These are phyloP conservation scores for Pisolithus tinctorius DNA, from an alignment of 768 basidiomycete genomes.

Conservation along the genomic window DNA sequence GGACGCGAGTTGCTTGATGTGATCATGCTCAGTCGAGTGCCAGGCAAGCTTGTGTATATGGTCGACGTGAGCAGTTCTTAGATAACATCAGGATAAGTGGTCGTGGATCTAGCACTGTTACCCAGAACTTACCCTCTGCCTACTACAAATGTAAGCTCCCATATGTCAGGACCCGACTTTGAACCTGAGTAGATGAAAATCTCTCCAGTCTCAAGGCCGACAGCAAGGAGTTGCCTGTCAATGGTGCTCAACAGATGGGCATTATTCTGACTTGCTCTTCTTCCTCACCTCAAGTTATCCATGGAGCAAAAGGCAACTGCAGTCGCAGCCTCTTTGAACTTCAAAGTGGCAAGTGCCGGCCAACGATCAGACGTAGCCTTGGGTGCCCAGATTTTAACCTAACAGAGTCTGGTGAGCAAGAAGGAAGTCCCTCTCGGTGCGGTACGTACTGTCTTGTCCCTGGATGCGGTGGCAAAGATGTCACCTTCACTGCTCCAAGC, in stretches of 20 bases:
- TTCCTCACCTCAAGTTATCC: constrained; percentile 36
- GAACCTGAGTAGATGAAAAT: constrained; percentile 55
- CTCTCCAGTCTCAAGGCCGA: constrained; percentile 81
- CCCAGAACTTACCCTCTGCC: constrained; percentile 40
- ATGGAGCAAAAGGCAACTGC: constrained; percentile 61
- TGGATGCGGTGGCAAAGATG: constrained; percentile 86
- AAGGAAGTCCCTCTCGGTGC: no score
- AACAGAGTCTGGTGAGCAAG: background rate
- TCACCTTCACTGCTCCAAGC: constrained; percentile 75
- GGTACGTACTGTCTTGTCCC: constrained; percentile 80
- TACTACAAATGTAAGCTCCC: constrained; percentile 42
- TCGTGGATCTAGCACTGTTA: constrained; percentile 2
- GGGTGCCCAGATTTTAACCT: constrained; percentile 83
- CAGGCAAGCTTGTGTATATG: constrained; percentile 81
- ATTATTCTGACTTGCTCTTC: background rate
- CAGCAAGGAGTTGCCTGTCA: constrained; percentile 53
- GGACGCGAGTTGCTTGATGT: constrained; percentile 59
- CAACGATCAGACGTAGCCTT: constrained; percentile 38
- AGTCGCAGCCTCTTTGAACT: constrained; percentile 71
- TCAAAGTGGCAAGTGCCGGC: constrained; percentile 54
- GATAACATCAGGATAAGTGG: background rate
- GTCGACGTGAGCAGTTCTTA: constrained; percentile 65
- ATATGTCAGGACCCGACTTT: constrained; percentile 28
- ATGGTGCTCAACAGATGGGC: constrained; percentile 1
- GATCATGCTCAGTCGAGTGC: constrained; percentile 41